Conservation (phyloP, 2,329 filamentous ascomycete species). For the Sphaceloma murrayae region DNA sequence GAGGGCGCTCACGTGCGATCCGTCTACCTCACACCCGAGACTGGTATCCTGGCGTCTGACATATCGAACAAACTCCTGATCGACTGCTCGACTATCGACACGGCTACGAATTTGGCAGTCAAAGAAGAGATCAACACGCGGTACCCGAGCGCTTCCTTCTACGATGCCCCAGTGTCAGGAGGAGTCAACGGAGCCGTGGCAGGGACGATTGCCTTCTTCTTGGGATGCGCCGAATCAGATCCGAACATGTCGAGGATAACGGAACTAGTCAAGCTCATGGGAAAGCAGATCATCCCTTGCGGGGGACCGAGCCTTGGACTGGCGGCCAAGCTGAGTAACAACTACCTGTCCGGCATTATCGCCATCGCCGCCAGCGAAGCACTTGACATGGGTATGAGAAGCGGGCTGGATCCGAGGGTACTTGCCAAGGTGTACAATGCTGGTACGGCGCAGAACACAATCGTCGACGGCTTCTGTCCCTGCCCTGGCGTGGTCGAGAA, state of each 20-base stretch:
- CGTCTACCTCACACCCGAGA: slow-evolving; percentile 40
- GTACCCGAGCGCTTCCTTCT: slow-evolving; percentile 39
- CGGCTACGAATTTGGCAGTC: slow-evolving; percentile 31
- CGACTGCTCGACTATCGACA: slow-evolving; percentile 50
- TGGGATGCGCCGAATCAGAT: slow-evolving; percentile 41
- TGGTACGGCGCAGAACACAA: slow-evolving; percentile 44
- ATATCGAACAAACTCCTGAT: slow-evolving; percentile 40
- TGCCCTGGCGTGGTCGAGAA: slow-evolving; percentile 42
- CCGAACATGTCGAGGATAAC: slow-evolving; percentile 37
- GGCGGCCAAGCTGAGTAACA: slow-evolving; percentile 52
- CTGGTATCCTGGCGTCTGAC: slow-evolving; percentile 36
- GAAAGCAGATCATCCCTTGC: slow-evolving; percentile 46
- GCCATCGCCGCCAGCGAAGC: slow-evolving; percentile 50
- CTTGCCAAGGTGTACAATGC: slow-evolving; percentile 44
- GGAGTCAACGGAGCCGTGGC: slow-evolving; percentile 44
- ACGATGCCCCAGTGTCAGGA: slow-evolving; percentile 46
- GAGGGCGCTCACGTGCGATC: slow-evolving; percentile 43
- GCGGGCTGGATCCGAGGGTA: slow-evolving; percentile 46
- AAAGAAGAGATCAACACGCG: slow-evolving; percentile 21
- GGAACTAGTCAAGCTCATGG: slow-evolving; percentile 44
- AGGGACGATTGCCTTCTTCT: slow-evolving; percentile 47
- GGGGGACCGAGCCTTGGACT: slow-evolving; percentile 48
- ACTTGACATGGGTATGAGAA: slow-evolving; percentile 51
- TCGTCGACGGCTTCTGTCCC: slow-evolving; percentile 44
- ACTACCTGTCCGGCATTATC: slow-evolving; percentile 51